Base-by-base conservation (phyloP, 2,329 filamentous ascomycete genomes). In the Mariannaea elegans region DNA sequence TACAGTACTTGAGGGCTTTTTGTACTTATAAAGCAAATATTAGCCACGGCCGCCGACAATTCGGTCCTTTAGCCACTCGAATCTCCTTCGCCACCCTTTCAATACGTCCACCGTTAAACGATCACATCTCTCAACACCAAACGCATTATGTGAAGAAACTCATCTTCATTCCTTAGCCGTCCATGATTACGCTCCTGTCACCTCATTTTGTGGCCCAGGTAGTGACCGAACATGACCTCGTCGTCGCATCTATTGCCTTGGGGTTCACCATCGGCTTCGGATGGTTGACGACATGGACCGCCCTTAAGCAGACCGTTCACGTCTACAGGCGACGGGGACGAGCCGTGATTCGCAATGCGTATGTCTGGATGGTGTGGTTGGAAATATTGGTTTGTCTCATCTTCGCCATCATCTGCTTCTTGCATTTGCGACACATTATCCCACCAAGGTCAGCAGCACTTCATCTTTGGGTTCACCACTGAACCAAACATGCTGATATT, bases 281-380 rank as follows among this genome's bases (percentile, higher is more conserved):
- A 16, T 77, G 75, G 71, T 69, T 79, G 49, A 76, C 77, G 29
- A 64, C 65, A 14, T 78, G 75, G 72, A 77, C 72, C 16, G 76
- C 76, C 9, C 13, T 39, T 12, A 47, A 23, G 18, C 51, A 55
- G 31, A 55, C 29, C 3, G 5, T 21, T n/a, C 9, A 39, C 7
- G 44, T 55, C 27, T 79, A 71, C 55, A 65, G 72, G n/a, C 76
- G 71, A 8, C 72, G 67, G 39, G 70, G 76, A 6, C 46, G 39
- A 16, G 48, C 73, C 67, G 65, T 75, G 55, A 46, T 56, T 63
- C 73, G 67, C 13, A 81, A 79, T 60, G 69, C 75, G 1, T 82
- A 82, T 59, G 73, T 83, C 0, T 79, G 77, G 73, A 77, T 83
- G 77, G 77, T 83, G 53, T 83, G 81, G 81, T 50, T 76, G 24